These are phyloP conservation scores for Ajuga reptans DNA, from an alignment of 305 asterid genomes.

Conservation along the genomic window DNA sequence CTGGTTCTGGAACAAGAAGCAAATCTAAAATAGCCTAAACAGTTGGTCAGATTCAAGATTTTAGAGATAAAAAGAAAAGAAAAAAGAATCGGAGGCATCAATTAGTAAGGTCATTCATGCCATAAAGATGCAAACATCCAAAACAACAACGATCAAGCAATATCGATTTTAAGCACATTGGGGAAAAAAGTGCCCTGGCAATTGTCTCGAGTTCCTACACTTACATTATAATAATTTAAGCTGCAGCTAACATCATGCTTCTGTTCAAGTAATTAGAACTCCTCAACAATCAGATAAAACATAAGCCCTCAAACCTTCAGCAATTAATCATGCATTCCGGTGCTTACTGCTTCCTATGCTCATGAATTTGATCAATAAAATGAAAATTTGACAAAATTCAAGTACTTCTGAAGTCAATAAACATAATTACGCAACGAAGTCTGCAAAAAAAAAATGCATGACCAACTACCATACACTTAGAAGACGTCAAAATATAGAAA, in stretches of 20 bases:
- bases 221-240: background rate
- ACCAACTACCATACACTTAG: background rate
- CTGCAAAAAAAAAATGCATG: background rate
- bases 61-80: background rate
- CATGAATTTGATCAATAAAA: conserved; percentile 1
- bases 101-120: background rate
- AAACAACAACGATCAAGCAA: background rate
- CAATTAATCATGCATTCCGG: background rate
- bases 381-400: background rate
- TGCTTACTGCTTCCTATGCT: background rate
- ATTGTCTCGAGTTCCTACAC: conserved; percentile 9
- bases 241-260: background rate
- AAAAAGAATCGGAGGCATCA: background rate
- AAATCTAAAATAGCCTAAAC: background rate
- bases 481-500: background rate
- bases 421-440: background rate
- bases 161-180: background rate
- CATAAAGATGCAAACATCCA: background rate
- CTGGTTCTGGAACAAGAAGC: background rate
- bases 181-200: background rate
- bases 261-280: conserved; percentile 1
- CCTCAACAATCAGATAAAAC: conserved; percentile 3
- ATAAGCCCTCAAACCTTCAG: background rate
- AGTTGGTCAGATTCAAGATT: background rate
- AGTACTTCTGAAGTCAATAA: background rate